Percentiles rank a stretch among this genome's conserved stretches.
phyloP scores from a whole-genome alignment of 1,284 basidiomycete genomes.

The Lignosus rhinocerotis region DNA sequence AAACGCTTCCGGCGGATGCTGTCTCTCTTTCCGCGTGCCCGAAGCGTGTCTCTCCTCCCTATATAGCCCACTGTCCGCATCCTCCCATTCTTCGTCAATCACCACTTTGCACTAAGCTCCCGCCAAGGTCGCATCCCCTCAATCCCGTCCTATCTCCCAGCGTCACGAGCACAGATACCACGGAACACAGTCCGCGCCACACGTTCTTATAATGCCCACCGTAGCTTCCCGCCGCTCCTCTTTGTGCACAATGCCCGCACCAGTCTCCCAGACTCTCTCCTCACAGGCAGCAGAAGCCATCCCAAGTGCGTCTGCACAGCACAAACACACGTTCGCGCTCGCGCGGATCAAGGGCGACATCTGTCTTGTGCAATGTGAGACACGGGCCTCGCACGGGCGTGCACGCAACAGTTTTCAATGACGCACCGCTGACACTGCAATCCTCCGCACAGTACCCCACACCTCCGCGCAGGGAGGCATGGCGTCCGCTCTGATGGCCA shows the following conservation, averaged over 20 bases:
- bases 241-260: conserved; percentile 16
- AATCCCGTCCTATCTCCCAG: background rate
- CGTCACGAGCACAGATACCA: background rate
- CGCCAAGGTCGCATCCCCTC: background rate
- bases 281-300: conserved; percentile 1
- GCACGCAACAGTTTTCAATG: background rate
- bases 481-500: conserved; percentile 34
- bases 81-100: conserved; percentile 1
- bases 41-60: conserved; percentile 9
- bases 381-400: background rate
- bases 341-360: conserved; percentile 36
- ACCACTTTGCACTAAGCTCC: background rate
- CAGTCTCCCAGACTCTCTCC: background rate
- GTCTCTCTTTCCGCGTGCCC: conserved; percentile 16
- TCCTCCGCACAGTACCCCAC: conserved; percentile 19
- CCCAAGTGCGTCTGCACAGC: conserved; percentile 2
- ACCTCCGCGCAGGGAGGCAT: conserved; percentile 20
- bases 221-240: conserved; percentile 18
- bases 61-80: conserved; percentile 13
- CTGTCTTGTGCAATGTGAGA: conserved; percentile 40
- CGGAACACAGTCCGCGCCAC: conserved; percentile 1
- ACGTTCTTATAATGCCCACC: conserved; percentile 15
- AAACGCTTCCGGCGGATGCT: conserved; percentile 6
- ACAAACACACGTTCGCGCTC: conserved; percentile 33
- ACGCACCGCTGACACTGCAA: conserved; percentile 2